Base-by-base conservation (phyloP, 2,329 filamentous ascomycete species). In the Diaporthe citrichinensis region DNA sequence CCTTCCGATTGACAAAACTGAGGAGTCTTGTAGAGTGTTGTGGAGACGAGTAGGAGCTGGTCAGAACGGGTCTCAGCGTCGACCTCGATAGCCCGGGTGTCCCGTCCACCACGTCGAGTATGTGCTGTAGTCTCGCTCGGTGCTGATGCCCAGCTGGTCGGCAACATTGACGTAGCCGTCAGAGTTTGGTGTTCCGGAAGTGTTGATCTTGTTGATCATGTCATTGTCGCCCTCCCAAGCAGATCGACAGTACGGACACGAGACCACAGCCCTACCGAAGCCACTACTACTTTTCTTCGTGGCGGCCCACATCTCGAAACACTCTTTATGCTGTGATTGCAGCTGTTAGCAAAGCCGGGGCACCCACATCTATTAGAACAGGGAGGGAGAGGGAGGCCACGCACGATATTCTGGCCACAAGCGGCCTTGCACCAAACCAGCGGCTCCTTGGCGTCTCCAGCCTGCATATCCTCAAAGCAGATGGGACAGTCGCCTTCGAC, bases 101-200 rank as follows among this genome's bases (percentile, higher is more conserved):
- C 75, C 39, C 3, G 65, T n/a, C 73, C 62, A 72, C 71, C 73
- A 75, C 4, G 55, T 65, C 36, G 73, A 75, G 51, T 76, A 76
- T 2, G 73, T 75, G 25, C 68, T 69, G 44, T 71, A 71, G 53
- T 89, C 90, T 84, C 91, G 84, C n/a, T 81, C 75, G 0, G 81
- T 81, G 76, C 87, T 90, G 77, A 93, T 86, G 2, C 91, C 91
- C n/a, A 93, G 83, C 80, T 92, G 88, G 28, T 86, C 82, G 1
- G 90, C 91, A 4, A 93, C 88, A 80, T 93, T 93, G 62, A 92
- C 84, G 78, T 93, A 93, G 0, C 91, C 91, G 49, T 92, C 90
- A 3, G 68, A 79, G 34, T 84, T 85, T 0, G 83, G 76, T 7
- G 80, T 79, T 4, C 87, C 84, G 0, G 81, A 83, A 77, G 85